Evolutionary conservation across 108 stramenopile species (phyloP), one percentile per base, ranked within the genome.

Genomic region (Conticribra guillardii): DNA sequence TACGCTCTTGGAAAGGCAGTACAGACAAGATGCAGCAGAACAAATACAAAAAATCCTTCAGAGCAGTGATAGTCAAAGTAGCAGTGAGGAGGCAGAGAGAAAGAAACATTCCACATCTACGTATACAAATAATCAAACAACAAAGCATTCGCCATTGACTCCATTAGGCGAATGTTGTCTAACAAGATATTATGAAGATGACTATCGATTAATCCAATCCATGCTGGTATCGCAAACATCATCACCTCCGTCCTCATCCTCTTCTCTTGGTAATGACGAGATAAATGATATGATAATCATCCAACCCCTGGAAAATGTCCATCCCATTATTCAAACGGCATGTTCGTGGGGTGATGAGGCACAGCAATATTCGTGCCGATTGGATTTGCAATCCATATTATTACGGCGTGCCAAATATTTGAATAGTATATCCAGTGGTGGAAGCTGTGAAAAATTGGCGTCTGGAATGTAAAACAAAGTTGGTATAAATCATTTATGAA

Each of bases 91-190:
- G 27, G 8, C 22, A 26, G 44, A 28, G 4, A 27, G 3, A 46
- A 44, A 21, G 32, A 45, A 23, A 44, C 60, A 2, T 22, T 21
- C 50, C 37, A 52, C 29, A 32, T 51, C 23, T 1, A 54, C 60
- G 45, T 32, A 70, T 48, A 31, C 54, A 8, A 55, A 41, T 33
- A 24, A 31, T n/a, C n/a, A n/a, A n/a, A n/a, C n/a, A n/a, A n/a
- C n/a, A 37, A 58, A n/a, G 32, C 23, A 26, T 22, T 1, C 58
- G 2, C 26, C 4, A 19, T 32, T 71, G 33, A 54, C 51, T 28
- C 29, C 19, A 27, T 50, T 71, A 37, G 70, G 60, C 11, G 60
- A 71, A 47, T 71, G 70, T 9, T 71, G 70, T 47, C 31, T 71
- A 28, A 30, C 60, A 24, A 31, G 60, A 50, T 31, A 61, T 62